Conservation (phyloP, 73 alveolate genomes). For the Uronychia binucleata region DNA sequence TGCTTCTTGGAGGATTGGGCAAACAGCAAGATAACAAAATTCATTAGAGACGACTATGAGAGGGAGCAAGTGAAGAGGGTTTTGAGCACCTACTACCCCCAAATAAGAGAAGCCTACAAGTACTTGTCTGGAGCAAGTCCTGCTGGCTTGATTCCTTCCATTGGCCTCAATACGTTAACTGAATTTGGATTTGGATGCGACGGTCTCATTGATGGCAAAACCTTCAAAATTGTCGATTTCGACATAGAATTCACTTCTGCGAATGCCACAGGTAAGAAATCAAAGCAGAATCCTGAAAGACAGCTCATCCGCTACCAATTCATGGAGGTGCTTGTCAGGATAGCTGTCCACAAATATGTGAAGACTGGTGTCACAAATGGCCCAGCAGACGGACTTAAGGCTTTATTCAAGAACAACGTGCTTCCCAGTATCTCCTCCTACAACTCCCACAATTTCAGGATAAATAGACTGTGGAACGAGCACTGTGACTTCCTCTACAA, state of each 20-base stretch:
- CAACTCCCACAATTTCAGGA: slow-evolving; percentile 78
- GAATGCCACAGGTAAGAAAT: slow-evolving; percentile 46
- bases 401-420: slow-evolving; percentile 45
- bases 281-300: slow-evolving; percentile 58
- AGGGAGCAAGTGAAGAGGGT: slow-evolving; percentile 40
- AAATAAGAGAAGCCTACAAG: slow-evolving; percentile 57
- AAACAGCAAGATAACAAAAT: slow-evolving; percentile 45
- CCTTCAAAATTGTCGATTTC: slow-evolving; percentile 36
- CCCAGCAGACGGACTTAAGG: slow-evolving; percentile 60
- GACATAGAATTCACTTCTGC: slow-evolving; percentile 65
- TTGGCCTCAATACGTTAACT: slow-evolving; percentile 49
- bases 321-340: slow-evolving; percentile 65
- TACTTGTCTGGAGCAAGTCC: slow-evolving; percentile 55
- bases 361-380: slow-evolving; percentile 44
- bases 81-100: slow-evolving; percentile 45
- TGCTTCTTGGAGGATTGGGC: slow-evolving; percentile 63
- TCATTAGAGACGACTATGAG: slow-evolving; percentile 46
- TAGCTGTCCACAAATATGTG: slow-evolving; percentile 59
- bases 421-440: slow-evolving; percentile 41
- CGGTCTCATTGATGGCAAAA: slow-evolving; percentile 27
- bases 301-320: slow-evolving; percentile 62
- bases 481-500: slow-evolving; percentile 73
- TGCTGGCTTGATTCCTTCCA: slow-evolving; percentile 38
- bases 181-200: slow-evolving; percentile 18
- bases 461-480: slow-evolving; percentile 66